phyloP scores from a whole-genome alignment of 1,284 basidiomycete genomes.

The Heterobasidion occidentale region DNA sequence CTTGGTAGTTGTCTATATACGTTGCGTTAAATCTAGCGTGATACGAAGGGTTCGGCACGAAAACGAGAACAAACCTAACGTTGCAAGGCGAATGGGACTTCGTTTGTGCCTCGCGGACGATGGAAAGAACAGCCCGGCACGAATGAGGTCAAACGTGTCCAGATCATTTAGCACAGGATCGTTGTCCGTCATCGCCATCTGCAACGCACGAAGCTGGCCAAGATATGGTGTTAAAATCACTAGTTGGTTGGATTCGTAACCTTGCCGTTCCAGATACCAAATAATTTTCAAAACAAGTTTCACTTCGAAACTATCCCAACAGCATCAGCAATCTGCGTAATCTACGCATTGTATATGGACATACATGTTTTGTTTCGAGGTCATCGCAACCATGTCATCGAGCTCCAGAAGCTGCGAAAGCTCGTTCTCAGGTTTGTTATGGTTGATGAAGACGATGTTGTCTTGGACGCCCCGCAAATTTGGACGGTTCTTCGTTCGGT shows the following conservation, averaged over 20 bases:
- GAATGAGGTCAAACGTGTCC: constrained; percentile 47
- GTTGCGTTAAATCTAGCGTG: neutral
- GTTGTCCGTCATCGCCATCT: constrained; percentile 33
- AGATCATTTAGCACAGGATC: constrained; percentile 59
- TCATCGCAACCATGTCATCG: constrained; percentile 34
- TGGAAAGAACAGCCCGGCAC: constrained; percentile 39
- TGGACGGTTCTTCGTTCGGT: constrained; percentile 37
- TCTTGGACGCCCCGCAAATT: constrained; percentile 44
- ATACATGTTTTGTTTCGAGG: constrained; percentile 52
- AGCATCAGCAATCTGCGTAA: neutral
- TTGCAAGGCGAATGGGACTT: constrained; percentile 44
- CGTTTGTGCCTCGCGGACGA: constrained; percentile 28
- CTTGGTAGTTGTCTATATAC: constrained; percentile 52
- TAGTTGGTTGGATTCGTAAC: constrained; percentile 49
- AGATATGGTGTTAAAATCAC: constrained; percentile 62
- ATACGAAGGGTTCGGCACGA: constrained; percentile 1
- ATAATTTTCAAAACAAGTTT: constrained; percentile 59
- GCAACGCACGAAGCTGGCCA: constrained; percentile 51
- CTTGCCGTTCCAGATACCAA: constrained; percentile 57
- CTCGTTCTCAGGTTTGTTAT: constrained; percentile 48
- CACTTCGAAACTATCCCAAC: constrained; percentile 27
- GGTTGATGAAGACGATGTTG: constrained; percentile 54
- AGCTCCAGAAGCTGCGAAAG: constrained; percentile 30
- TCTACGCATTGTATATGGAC: neutral
- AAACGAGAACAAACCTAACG: constrained; percentile 39